Evolutionary conservation across 106 monocot genomes (phyloP).

Genomic region (Dendrobium chrysotoxum): DNA sequence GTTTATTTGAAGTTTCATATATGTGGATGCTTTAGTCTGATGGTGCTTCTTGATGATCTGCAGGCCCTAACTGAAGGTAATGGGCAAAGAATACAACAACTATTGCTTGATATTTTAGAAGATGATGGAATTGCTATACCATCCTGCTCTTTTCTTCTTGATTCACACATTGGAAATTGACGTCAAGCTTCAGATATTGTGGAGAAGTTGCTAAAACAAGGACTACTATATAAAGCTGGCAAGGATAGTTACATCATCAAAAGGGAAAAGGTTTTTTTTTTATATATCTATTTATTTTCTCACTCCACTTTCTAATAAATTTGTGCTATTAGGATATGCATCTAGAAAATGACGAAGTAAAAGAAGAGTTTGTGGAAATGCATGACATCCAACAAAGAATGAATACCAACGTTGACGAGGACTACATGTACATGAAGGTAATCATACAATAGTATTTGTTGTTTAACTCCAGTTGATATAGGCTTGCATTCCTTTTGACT

Average conservation of each 20-base stretch:
- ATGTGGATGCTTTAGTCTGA: neutral
- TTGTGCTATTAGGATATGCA: slow-evolving; percentile 12
- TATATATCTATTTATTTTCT: neutral
- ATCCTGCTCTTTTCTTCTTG: slow-evolving; percentile 2
- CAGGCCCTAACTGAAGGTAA: slow-evolving; percentile 92
- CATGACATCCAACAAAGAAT: slow-evolving; percentile 16
- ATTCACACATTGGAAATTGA: neutral
- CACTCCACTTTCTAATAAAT: neutral
- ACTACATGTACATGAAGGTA: slow-evolving; percentile 91
- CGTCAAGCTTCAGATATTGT: slow-evolving; percentile 54
- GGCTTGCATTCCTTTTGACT: no score
- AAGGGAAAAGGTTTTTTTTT: slow-evolving; percentile 31
- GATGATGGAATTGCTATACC: slow-evolving; percentile 1
- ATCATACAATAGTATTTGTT: no score
- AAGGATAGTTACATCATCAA: slow-evolving; percentile 72
- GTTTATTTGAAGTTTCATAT: neutral
- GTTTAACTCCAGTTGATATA: no score
- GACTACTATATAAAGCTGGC: slow-evolving; percentile 54
- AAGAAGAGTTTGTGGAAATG: slow-evolving; percentile 57
- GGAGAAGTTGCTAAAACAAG: slow-evolving; percentile 63
- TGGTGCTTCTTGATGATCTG: slow-evolving; percentile 16
- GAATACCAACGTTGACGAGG: slow-evolving; percentile 22
- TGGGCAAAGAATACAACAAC: slow-evolving; percentile 2
- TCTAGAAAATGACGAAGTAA: slow-evolving; percentile 21
- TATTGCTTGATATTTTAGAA: neutral